Evolutionary conservation across 345 rosid genomes (phyloP).

Genomic region (Lenwebbia sp.): DNA sequence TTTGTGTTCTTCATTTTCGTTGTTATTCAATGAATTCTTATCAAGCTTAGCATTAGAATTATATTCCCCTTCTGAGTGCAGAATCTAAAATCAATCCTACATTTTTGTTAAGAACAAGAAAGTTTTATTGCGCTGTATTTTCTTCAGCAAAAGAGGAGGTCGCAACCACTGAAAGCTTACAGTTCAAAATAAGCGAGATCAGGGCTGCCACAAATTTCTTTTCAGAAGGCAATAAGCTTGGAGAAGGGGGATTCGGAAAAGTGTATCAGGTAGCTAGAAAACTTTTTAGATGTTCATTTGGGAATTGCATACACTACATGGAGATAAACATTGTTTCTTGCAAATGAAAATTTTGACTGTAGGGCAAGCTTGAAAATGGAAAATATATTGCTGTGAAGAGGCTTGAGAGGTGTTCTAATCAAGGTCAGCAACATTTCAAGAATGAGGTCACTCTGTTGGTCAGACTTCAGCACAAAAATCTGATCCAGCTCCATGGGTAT

Average conservation of each 20-base stretch:
- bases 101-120: background rate
- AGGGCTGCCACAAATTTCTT: too few species aligned
- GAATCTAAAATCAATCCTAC: background rate
- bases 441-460: slow-evolving; percentile 35
- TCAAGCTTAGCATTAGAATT: too few species aligned
- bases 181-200: too few species aligned
- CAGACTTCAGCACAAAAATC: slow-evolving; percentile 44
- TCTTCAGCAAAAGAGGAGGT: background rate
- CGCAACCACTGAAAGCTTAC: background rate
- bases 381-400: too few species aligned
- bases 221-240: too few species aligned
- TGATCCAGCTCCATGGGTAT: slow-evolving; percentile 1
- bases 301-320: background rate
- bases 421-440: slow-evolving; percentile 42
- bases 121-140: background rate
- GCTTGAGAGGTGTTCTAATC: slow-evolving; percentile 30
- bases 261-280: slow-evolving; percentile 30
- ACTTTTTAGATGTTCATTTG: background rate
- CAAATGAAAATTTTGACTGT: background rate
- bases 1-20: background rate
- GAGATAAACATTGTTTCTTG: background rate
- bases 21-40: too few species aligned
- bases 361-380: slow-evolving; percentile 34
- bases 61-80: background rate
- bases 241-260: slow-evolving; percentile 11